phyloP scores from a whole-genome alignment of 2,329 filamentous ascomycete species.

The Penicillium fuscoglaucum region DNA sequence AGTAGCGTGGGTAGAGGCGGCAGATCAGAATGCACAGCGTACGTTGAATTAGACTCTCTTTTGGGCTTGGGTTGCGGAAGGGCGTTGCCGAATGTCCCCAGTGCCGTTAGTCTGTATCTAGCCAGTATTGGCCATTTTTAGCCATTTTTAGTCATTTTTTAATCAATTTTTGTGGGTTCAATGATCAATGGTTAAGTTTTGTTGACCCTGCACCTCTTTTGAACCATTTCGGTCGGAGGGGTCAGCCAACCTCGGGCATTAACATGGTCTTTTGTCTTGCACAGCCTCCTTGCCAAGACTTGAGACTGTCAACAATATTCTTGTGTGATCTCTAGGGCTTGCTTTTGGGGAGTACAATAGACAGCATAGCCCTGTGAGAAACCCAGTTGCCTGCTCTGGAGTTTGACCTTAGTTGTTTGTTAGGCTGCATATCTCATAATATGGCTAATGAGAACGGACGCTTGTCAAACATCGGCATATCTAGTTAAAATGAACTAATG shows the following conservation, averaged over 20 bases:
- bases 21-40: slow-evolving; percentile 11
- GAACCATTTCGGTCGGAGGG: neutral
- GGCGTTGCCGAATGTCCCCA: neutral
- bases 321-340: neutral
- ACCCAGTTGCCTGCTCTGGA: neutral
- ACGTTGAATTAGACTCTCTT: slow-evolving; percentile 12
- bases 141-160: neutral
- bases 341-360: neutral
- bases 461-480: neutral
- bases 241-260: neutral
- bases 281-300: slow-evolving; percentile 19
- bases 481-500: neutral
- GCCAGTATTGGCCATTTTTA: neutral
- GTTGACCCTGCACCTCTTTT: neutral
- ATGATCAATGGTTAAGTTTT: neutral
- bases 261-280: neutral
- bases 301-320: neutral
- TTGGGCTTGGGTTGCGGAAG: neutral
- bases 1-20: slow-evolving; percentile 12
- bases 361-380: neutral
- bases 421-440: neutral
- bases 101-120: neutral
- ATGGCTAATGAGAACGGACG: neutral
- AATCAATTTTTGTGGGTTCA: neutral
- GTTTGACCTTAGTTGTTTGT: neutral